These are phyloP conservation scores for Fusarium chuoi DNA, from an alignment of 2,329 filamentous ascomycete species.

Conservation along the genomic window DNA sequence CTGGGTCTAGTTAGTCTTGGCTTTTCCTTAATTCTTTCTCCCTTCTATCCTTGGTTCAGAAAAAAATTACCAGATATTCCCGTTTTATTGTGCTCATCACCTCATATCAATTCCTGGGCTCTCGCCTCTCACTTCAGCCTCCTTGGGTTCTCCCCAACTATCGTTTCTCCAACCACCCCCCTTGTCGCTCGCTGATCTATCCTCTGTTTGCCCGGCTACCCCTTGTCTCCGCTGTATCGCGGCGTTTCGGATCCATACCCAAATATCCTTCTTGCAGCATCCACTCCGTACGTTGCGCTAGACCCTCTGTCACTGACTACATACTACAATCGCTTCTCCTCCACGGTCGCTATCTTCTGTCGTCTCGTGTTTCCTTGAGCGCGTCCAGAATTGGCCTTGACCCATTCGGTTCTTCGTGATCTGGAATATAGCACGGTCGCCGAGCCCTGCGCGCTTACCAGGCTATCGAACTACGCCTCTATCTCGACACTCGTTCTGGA, in stretches of 20 bases:
- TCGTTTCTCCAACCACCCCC: slow-evolving; percentile 33
- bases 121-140: slow-evolving; percentile 18
- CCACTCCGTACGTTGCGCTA: slow-evolving; percentile 25
- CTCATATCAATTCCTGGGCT: slow-evolving; percentile 19
- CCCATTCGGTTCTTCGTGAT: neutral
- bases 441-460: slow-evolving; percentile 4
- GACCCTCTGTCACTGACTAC: slow-evolving; percentile 19
- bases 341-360: slow-evolving; percentile 20
- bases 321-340: slow-evolving; percentile 24
- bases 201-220: slow-evolving; percentile 16
- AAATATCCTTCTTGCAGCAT: slow-evolving; percentile 34
- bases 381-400: slow-evolving; percentile 8
- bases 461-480: slow-evolving; percentile 13
- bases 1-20: slow-evolving; percentile 30
- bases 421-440: slow-evolving; percentile 2
- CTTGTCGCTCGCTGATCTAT: slow-evolving; percentile 39
- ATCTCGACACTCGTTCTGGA: slow-evolving; percentile 13
- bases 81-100: slow-evolving; percentile 10
- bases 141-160: slow-evolving; percentile 7
- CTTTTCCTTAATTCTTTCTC: slow-evolving; percentile 11
- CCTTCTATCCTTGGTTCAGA: slow-evolving; percentile 16
- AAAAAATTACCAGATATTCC: neutral
- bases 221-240: slow-evolving; percentile 31
- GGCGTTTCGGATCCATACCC: slow-evolving; percentile 36
- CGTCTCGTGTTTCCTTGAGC: neutral